Evolutionary conservation across 257 asterid species (phyloP).

Genomic region (Eucommia ulmoides): DNA sequence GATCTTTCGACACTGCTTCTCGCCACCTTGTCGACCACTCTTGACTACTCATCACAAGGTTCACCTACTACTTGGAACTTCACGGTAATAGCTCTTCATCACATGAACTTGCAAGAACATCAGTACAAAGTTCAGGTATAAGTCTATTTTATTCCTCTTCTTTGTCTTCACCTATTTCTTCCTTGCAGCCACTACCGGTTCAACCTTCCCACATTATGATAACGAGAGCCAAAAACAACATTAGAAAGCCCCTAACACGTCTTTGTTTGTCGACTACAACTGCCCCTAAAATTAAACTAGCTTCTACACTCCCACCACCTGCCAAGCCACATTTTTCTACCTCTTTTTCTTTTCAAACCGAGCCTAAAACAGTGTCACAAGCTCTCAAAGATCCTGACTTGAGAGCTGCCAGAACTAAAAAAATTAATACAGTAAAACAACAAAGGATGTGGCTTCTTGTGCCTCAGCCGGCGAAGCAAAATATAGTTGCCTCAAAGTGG

Average conservation of each 20-base stretch:
- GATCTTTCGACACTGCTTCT: too few relatives aligned
- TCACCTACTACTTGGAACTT: background rate
- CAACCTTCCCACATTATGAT: background rate
- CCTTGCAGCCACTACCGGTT: background rate
- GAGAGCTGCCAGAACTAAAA: background rate
- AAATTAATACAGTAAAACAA: background rate
- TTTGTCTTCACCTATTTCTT: background rate
- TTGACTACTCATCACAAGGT: background rate
- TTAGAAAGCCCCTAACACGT: background rate
- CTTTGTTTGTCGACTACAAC: too few relatives aligned
- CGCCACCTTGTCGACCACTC: background rate
- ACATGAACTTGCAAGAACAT: background rate
- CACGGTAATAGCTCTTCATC: background rate
- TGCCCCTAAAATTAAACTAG: too few relatives aligned
- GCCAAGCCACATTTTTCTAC: background rate
- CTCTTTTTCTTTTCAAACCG: background rate
- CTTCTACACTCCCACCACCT: too few relatives aligned
- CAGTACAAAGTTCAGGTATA: background rate
- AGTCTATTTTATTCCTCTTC: background rate
- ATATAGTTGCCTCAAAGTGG: background rate
- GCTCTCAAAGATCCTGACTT: background rate
- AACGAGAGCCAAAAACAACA: background rate
- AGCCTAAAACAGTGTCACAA: background rate
- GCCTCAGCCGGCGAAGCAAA: background rate
- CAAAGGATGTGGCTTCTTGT: background rate